A percentile compares a stretch with the other conserved stretches of the same genome.
Conservation (phyloP, 495 filamentous ascomycete genomes). For the Aspergillus haitiensis region DNA sequence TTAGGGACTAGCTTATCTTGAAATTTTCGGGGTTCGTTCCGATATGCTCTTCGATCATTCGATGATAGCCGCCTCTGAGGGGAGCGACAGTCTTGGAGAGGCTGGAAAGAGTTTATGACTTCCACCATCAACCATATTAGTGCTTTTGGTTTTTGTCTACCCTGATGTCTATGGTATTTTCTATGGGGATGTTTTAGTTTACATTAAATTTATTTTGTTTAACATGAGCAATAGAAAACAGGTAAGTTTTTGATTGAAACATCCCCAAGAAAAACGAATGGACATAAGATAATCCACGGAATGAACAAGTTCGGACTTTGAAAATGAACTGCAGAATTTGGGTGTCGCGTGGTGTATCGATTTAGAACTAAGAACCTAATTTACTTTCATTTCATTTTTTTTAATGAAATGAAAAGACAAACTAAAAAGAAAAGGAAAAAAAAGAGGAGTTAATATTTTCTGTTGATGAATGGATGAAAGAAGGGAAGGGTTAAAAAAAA, state of each 20-base stretch:
- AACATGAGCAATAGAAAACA: neutral
- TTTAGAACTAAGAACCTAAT: neutral
- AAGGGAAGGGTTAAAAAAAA: neutral
- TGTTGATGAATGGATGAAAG: too few species aligned
- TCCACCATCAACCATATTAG: neutral
- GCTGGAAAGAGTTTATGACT: neutral
- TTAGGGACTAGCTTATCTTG: conserved; percentile 11
- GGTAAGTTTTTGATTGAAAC: neutral
- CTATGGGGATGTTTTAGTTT: neutral
- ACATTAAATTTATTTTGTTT: neutral
- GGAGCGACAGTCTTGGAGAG: conserved; percentile 8
- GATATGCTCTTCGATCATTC: conserved; percentile 8
- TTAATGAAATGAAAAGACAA: neutral
- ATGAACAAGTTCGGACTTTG: conserved; percentile 9
- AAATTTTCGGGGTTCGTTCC: conserved; percentile 1
- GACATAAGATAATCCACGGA: neutral
- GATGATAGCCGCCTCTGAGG: conserved; percentile 4
- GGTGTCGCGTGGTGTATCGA: conserved; percentile 9
- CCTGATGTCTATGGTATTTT: neutral
- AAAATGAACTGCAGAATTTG: conserved; percentile 4
- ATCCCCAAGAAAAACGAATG: neutral
- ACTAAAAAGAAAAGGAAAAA: neutral
- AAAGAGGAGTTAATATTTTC: neutral
- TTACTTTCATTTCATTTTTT: neutral
- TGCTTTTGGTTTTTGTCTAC: neutral